Conservation (phyloP, 495 filamentous ascomycete genomes). For the Recurvomyces mirabilis region DNA sequence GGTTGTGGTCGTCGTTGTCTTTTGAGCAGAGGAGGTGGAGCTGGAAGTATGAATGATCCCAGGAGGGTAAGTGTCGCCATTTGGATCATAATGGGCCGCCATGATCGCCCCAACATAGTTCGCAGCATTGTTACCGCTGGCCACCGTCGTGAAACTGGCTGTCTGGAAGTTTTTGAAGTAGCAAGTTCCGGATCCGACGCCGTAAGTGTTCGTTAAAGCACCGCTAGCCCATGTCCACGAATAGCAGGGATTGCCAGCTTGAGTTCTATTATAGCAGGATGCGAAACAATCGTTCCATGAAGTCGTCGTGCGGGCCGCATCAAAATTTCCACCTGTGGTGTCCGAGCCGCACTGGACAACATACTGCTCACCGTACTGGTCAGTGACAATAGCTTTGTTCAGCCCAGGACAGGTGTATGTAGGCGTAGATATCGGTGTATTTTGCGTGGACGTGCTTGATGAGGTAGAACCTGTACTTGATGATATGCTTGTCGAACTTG, state of each 20-base stretch:
- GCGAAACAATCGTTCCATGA: not conserved
- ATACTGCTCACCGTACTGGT: not conserved
- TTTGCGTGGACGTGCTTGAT: too few species aligned
- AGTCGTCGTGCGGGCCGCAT: not conserved
- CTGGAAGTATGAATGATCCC: too few species aligned
- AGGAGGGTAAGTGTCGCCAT: not conserved
- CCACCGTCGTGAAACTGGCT: not conserved
- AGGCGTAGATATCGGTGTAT: not conserved
- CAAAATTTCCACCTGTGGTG: not conserved
- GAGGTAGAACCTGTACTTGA: too few species aligned
- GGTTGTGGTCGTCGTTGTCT: not conserved
- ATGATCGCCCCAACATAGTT: not conserved
- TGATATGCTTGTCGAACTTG: too few species aligned
- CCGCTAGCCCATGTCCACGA: not conserved
- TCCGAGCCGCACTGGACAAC: not conserved
- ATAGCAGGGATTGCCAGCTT: not conserved
- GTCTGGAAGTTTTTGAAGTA: not conserved
- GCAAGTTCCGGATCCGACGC: not conserved
- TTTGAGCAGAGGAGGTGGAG: not conserved
- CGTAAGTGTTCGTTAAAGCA: too few species aligned
- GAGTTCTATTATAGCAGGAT: not conserved
- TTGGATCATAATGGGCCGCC: not conserved
- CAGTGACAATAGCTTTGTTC: not conserved
- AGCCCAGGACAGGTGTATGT: not conserved
- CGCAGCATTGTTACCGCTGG: not conserved